These are phyloP conservation scores for Sistotremastrum suecicum DNA, from an alignment of 768 basidiomycete species.

Conservation along the genomic window DNA sequence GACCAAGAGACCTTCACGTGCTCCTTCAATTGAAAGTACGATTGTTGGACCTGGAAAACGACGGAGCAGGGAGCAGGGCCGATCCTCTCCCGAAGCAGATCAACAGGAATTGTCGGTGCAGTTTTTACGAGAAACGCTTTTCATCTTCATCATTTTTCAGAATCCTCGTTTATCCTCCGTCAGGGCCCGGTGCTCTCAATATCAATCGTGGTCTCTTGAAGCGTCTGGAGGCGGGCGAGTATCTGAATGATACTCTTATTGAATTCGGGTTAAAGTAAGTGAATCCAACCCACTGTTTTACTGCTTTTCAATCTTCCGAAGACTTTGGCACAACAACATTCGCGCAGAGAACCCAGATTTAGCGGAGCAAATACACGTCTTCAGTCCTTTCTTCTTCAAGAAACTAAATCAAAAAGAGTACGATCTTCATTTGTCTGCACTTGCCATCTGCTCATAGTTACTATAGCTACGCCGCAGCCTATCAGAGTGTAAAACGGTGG, in stretches of 20 bases:
- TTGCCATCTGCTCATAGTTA: constrained; percentile 5
- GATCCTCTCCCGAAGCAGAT: too few relatives aligned
- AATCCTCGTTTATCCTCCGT: constrained; percentile 63
- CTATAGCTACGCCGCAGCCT: constrained; percentile 45
- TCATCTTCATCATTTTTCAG: constrained; percentile 20
- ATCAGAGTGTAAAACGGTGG: constrained; percentile 85
- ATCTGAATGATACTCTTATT: constrained; percentile 90
- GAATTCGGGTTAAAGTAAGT: constrained; percentile 90
- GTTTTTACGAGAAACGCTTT: too few relatives aligned
- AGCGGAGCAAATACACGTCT: constrained; percentile 70
- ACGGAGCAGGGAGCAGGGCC: too few relatives aligned
- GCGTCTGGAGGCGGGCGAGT: constrained; percentile 68
- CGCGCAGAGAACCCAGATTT: constrained; percentile 40
- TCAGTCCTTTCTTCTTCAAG: constrained; percentile 98
- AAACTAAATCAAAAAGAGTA: constrained; percentile 68
- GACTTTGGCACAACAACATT: constrained; percentile 55
- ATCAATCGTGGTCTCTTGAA: constrained; percentile 67
- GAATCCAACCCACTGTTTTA: background rate
- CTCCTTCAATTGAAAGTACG: too few relatives aligned
- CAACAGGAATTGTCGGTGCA: too few relatives aligned
- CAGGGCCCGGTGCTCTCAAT: constrained; percentile 59
- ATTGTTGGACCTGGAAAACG: too few relatives aligned
- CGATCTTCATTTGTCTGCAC: constrained; percentile 7
- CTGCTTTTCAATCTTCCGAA: constrained; percentile 15
- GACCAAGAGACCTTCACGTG: too few relatives aligned